Conservation (phyloP, 73 alveolate species). For the Paramecium caudatum region DNA sequence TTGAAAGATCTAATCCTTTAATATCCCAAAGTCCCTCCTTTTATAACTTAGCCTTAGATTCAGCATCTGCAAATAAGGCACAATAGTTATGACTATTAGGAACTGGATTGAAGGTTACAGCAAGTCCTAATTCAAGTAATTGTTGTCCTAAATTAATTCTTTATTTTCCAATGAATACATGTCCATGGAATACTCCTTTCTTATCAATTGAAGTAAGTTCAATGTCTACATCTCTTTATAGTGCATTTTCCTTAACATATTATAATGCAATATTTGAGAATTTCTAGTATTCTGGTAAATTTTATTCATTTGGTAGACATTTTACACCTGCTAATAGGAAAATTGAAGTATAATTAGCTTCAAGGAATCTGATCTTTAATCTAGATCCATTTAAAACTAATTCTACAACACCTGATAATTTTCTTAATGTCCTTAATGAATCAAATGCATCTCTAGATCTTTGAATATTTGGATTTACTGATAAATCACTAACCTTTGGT, state of each 20-base stretch:
- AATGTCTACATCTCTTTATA: constrained; percentile 92
- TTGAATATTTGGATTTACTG: constrained; percentile 35
- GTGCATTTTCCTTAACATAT: constrained; percentile 87
- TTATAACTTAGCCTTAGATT: constrained; percentile 36
- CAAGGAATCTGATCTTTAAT: constrained; percentile 90
- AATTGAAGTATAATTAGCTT: constrained; percentile 86
- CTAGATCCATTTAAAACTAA: constrained; percentile 92
- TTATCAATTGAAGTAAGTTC: constrained; percentile 91
- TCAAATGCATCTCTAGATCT: constrained; percentile 63
- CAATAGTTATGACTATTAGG: constrained; percentile 45
- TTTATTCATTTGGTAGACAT: constrained; percentile 90
- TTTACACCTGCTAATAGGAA: constrained; percentile 90
- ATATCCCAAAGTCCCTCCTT: constrained; percentile 63
- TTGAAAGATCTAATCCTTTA: constrained; percentile 19
- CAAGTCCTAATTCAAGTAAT: constrained; percentile 90
- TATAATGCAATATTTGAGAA: constrained; percentile 89
- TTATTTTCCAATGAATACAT: constrained; percentile 81
- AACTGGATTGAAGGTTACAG: constrained; percentile 75
- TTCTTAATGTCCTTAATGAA: constrained; percentile 60
- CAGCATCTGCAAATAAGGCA: constrained; percentile 71
- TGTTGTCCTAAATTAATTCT: constrained; percentile 82
- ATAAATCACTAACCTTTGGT: constrained; percentile 12
- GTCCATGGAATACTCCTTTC: constrained; percentile 94
- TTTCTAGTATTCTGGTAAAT: constrained; percentile 89
- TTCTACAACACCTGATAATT: constrained; percentile 92